A percentile compares a stretch with the other conserved stretches of the same genome.
Evolutionary conservation across 192 early-diverging fungal species (phyloP).

Genomic region (Allomyces macrogynus): DNA sequence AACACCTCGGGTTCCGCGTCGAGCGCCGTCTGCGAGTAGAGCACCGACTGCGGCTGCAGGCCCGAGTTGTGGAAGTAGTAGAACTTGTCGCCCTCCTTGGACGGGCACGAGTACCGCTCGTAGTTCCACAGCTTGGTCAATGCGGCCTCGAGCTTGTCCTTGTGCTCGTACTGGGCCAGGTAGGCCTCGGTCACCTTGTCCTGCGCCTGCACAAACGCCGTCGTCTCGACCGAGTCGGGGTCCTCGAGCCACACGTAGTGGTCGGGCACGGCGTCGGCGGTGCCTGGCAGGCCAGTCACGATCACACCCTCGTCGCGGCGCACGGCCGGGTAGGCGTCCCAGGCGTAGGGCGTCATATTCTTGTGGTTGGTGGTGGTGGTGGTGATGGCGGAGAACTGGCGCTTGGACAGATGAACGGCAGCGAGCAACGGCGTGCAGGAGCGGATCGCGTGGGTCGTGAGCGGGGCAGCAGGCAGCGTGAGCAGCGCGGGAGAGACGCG

Average conservation of each 20-base stretch:
- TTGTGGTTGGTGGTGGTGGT: background rate
- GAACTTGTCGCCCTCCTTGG: conserved; percentile 33
- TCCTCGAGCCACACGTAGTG: conserved; percentile 50
- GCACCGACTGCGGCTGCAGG: conserved; percentile 33
- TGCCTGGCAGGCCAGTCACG: conserved; percentile 3
- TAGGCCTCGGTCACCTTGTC: conserved; percentile 23
- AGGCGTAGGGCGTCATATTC: background rate
- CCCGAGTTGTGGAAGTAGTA: conserved; percentile 45
- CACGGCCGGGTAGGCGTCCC: conserved; percentile 20
- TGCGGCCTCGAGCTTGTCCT: conserved; percentile 13
- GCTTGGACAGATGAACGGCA: too few relatives aligned
- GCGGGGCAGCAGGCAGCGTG: too few relatives aligned
- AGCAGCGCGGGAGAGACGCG: too few relatives aligned
- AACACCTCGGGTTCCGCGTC: conserved; percentile 20
- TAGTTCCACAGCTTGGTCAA: conserved; percentile 37
- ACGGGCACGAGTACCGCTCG: conserved; percentile 29
- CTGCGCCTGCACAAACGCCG: conserved; percentile 42
- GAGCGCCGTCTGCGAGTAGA: conserved; percentile 28
- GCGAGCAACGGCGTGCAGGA: too few relatives aligned
- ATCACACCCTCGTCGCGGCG: conserved; percentile 20
- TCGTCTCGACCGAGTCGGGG: conserved; percentile 35
- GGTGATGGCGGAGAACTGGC: too few relatives aligned
- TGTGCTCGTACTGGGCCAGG: conserved; percentile 17
- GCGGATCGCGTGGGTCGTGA: too few relatives aligned
- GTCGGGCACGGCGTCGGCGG: conserved; percentile 19